Conservation (phyloP, 345 rosid species). For the Carallia pectinifolia region DNA sequence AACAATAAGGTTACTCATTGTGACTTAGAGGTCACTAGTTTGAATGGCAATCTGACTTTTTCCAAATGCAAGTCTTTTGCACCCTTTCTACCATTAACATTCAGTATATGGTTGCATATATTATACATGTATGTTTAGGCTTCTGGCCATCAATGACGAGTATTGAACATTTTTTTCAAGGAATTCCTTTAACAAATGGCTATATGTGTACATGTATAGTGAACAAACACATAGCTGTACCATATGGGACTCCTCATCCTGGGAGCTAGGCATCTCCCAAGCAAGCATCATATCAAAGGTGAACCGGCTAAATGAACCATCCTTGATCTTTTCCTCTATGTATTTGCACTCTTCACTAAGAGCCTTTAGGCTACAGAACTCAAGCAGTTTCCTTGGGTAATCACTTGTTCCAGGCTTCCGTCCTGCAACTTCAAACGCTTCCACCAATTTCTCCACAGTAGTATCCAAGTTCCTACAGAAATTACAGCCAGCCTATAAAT, state of each 20-base stretch:
- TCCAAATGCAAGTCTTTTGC: too few species aligned
- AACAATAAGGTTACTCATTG: too few species aligned
- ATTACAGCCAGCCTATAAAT: neutral
- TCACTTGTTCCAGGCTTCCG: slow-evolving; percentile 49
- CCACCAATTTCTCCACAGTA: slow-evolving; percentile 45
- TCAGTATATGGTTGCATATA: too few species aligned
- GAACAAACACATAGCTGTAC: slow-evolving; percentile 14
- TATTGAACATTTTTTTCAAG: too few species aligned
- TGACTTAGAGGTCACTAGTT: too few species aligned
- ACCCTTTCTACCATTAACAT: too few species aligned
- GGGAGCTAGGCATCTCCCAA: slow-evolving; percentile 64
- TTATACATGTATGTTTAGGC: too few species aligned
- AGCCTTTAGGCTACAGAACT: slow-evolving; percentile 62
- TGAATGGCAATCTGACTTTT: too few species aligned
- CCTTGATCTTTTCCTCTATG: slow-evolving; percentile 51
- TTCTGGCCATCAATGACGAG: too few species aligned
- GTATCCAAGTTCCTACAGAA: slow-evolving; percentile 49
- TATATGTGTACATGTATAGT: too few species aligned
- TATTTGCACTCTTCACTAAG: slow-evolving; percentile 38
- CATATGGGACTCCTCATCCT: slow-evolving; percentile 37
- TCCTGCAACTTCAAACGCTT: slow-evolving; percentile 52
- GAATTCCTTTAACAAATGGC: too few species aligned
- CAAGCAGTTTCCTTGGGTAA: slow-evolving; percentile 66
- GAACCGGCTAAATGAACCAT: slow-evolving; percentile 67
- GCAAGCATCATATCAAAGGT: slow-evolving; percentile 88